Percentiles rank a stretch among this genome's conserved stretches.
These are phyloP conservation scores for Leccinum boreale DNA, from an alignment of 768 basidiomycete genomes.

Conservation along the genomic window DNA sequence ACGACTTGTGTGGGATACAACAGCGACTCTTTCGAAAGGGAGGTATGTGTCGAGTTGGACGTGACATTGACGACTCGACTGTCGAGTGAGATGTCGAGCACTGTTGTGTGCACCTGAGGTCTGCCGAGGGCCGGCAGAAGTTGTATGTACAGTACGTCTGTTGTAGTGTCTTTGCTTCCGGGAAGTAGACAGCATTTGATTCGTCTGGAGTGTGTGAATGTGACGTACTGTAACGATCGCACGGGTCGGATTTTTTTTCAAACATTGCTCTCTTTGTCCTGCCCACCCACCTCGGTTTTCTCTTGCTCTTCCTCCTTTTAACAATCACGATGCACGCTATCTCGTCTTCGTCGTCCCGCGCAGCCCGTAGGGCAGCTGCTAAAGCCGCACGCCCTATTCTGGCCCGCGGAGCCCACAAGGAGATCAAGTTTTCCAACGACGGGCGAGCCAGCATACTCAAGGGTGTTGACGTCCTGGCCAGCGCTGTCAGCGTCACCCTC, in stretches of 20 bases:
- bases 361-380: conserved; percentile 64
- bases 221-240: not conserved
- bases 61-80: not conserved
- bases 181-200: no score
- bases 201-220: not conserved
- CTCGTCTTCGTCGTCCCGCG: conserved; percentile 59
- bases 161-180: no score
- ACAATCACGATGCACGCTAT: conserved; percentile 62
- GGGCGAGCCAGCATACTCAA: conserved; percentile 90
- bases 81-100: not conserved
- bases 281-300: conserved; percentile 15
- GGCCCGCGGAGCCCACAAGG: conserved; percentile 83
- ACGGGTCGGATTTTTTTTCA: not conserved
- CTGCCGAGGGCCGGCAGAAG: not conserved
- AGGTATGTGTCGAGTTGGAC: not conserved
- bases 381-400: conserved; percentile 53
- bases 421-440: conserved; percentile 95
- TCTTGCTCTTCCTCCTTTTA: not conserved
- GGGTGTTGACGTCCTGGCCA: conserved; percentile 95
- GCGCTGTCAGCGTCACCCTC: conserved; percentile 94
- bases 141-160: not conserved
- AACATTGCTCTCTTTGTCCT: not conserved
- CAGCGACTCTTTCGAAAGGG: not conserved
- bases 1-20: not conserved
- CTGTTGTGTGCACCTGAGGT: not conserved